Evolutionary conservation across 768 basidiomycete genomes (phyloP).

Genomic region (Serendipita vermifera): DNA sequence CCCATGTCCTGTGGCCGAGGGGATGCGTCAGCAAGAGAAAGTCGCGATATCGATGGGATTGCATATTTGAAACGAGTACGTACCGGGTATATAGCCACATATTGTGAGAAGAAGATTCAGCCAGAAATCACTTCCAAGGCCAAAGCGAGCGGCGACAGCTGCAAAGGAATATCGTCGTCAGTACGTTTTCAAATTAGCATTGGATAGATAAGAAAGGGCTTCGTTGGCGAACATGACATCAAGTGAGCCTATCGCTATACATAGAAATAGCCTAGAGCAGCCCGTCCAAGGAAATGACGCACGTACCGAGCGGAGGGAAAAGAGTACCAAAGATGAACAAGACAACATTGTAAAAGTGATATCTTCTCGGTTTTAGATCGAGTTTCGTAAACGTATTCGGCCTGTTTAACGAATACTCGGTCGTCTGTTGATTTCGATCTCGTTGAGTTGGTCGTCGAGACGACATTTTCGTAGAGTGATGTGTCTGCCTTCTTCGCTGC

Average conservation of each 20-base stretch:
- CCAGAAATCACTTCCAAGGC: constrained; percentile 84
- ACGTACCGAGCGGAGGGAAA: constrained; percentile 78
- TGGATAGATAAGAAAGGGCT: too few species aligned
- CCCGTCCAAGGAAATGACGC: too few species aligned
- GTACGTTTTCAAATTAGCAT: too few species aligned
- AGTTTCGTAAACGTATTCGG: constrained; percentile 31
- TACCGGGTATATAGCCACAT: constrained; percentile 81
- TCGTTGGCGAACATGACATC: too few species aligned
- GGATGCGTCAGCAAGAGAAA: constrained; percentile 11
- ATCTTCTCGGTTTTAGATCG: constrained; percentile 50
- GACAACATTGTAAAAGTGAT: constrained; percentile 71
- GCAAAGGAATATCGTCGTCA: too few species aligned
- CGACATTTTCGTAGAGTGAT: constrained; percentile 3
- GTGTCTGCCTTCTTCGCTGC: too few species aligned
- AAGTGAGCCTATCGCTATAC: too few species aligned
- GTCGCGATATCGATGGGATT: background rate
- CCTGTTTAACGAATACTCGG: background rate
- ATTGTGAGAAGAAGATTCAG: constrained; percentile 80
- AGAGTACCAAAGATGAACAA: constrained; percentile 83
- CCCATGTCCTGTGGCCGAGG: constrained; percentile 48
- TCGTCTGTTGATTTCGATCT: background rate
- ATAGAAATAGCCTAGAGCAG: too few species aligned
- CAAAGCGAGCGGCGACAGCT: constrained; percentile 92
- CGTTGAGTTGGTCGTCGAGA: background rate
- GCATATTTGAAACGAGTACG: constrained; percentile 12